A percentile compares a stretch with the other conserved stretches of the same genome.
These are phyloP conservation scores for Ustilaginoidea virens DNA, from an alignment of 2,329 filamentous ascomycete genomes.

Conservation along the genomic window DNA sequence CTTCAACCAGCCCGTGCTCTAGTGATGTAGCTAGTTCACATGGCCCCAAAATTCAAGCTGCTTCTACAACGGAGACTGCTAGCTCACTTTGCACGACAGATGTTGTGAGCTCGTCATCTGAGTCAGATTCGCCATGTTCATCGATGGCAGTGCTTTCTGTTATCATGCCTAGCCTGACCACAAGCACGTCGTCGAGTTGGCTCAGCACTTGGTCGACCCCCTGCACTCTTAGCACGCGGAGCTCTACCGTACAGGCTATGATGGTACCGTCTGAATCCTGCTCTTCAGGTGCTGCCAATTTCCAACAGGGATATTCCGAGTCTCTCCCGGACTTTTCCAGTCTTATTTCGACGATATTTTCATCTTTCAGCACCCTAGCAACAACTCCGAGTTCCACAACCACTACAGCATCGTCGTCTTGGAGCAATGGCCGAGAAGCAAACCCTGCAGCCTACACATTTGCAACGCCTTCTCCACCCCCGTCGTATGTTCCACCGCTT, in stretches of 20 bases:
- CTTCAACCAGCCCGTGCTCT: no score
- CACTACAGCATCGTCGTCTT: background rate
- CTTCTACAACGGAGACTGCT: no score
- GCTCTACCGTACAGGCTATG: background rate
- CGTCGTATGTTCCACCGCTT: constrained; percentile 5
- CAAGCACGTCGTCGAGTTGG: background rate
- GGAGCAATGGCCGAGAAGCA: background rate
- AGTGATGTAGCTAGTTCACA: no score
- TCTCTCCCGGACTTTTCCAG: no score
- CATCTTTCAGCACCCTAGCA: no score
- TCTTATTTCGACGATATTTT: no score
- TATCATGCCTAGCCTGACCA: background rate
- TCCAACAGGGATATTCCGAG: no score
- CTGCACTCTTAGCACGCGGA: constrained; percentile 1
- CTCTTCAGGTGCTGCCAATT: background rate
- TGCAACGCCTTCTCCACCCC: constrained; percentile 2
- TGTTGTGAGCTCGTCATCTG: background rate
- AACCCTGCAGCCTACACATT: constrained; percentile 3
- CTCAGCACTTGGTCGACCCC: background rate
- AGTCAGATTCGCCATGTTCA: constrained; percentile 1
- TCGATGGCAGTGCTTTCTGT: background rate
- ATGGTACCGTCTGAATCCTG: constrained; percentile 1
- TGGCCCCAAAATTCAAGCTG: no score
- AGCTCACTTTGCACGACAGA: no score
- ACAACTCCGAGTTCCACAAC: constrained; percentile 1